Evolutionary conservation across 2,329 filamentous ascomycete genomes (phyloP).

Genomic region (Ascochyta fabae): DNA sequence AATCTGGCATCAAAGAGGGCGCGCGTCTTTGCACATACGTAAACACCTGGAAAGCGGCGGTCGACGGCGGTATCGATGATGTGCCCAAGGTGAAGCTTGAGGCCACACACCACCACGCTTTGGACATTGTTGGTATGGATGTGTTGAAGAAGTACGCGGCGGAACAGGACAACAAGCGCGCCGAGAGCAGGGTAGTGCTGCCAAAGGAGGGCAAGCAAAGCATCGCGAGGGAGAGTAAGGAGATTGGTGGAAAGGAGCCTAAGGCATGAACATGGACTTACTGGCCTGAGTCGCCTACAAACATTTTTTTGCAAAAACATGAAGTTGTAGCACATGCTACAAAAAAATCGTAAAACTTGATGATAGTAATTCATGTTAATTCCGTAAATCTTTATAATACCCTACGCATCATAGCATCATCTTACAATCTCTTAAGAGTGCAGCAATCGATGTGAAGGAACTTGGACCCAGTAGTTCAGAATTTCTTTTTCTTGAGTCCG

Average conservation of each 20-base stretch:
- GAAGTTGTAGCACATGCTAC: too few species aligned
- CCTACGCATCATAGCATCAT: too few species aligned
- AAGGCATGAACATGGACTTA: conserved; percentile 18
- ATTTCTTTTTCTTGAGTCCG: conserved; percentile 47
- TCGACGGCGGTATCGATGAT: conserved; percentile 24
- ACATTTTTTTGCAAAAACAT: too few species aligned
- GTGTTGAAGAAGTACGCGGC: conserved; percentile 57
- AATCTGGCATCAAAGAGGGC: conserved; percentile 60
- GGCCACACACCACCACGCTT: conserved; percentile 58
- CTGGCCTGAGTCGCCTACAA: too few species aligned
- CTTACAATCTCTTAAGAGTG: too few species aligned
- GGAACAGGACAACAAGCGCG: conserved; percentile 37
- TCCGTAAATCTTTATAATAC: too few species aligned
- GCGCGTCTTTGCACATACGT: conserved; percentile 67
- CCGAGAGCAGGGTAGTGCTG: conserved; percentile 13
- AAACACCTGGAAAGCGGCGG: conserved; percentile 59
- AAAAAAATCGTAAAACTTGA: too few species aligned
- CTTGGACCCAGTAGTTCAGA: too few species aligned
- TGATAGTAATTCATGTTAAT: too few species aligned
- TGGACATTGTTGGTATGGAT: conserved; percentile 55
- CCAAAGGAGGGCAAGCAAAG: conserved; percentile 15
- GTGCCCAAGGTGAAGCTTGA: conserved; percentile 56
- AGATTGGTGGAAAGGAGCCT: conserved; percentile 38
- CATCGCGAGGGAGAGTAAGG: conserved; percentile 24
- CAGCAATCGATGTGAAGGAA: too few species aligned